These are phyloP conservation scores for Ophiostoma ulmi DNA, from an alignment of 2,329 filamentous ascomycete species.

Conservation along the genomic window DNA sequence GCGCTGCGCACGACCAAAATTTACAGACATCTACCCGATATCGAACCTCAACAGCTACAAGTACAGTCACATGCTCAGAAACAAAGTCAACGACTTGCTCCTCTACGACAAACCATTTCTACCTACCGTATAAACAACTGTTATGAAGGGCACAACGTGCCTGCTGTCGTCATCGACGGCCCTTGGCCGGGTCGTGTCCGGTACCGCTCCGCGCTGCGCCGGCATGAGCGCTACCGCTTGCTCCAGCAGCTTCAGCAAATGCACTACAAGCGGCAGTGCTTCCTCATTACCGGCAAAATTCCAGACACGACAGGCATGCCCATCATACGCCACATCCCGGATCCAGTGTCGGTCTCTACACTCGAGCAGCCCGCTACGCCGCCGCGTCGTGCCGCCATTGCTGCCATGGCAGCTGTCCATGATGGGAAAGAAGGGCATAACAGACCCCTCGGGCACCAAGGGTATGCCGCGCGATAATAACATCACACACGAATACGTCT, in stretches of 20 bases:
- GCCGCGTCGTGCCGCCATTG: not conserved
- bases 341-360: conserved; percentile 4
- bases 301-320: not conserved
- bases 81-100: not conserved
- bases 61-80: not conserved
- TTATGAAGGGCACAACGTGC: conserved; percentile 39
- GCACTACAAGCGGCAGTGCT: not conserved
- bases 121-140: not conserved
- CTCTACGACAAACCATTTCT: not conserved
- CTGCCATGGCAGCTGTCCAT: not conserved
- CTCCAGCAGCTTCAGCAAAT: not conserved
- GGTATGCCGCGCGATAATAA: conserved; percentile 41
- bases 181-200: conserved; percentile 43
- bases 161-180: conserved; percentile 43
- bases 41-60: not conserved
- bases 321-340: not conserved
- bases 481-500: conserved; percentile 38
- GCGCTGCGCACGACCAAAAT: not conserved
- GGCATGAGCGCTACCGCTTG: not conserved
- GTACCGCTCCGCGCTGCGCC: not conserved
- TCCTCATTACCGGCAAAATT: not conserved
- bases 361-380: not conserved
- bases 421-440: not conserved
- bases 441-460: not conserved
- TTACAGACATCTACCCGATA: not conserved